A percentile compares a stretch with the other conserved stretches of the same genome.
These are phyloP conservation scores for Lipomyces anomalus DNA, from an alignment of 805 yeast genomes.

Conservation along the genomic window DNA sequence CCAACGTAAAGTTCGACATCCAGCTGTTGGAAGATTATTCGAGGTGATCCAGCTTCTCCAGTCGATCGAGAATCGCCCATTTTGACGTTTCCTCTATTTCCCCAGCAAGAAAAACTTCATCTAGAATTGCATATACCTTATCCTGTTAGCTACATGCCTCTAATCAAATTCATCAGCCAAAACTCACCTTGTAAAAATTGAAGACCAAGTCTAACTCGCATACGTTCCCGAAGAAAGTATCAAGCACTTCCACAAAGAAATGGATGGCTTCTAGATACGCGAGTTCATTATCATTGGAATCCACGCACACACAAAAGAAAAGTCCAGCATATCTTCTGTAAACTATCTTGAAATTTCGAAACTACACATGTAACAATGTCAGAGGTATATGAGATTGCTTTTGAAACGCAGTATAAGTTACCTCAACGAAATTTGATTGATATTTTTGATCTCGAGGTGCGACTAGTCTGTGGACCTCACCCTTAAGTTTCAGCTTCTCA, in stretches of 20 bases:
- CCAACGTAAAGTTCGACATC: too few species aligned
- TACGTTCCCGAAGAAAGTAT: constrained; percentile 79
- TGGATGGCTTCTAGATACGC: constrained; percentile 79
- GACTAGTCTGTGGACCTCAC: constrained; percentile 70
- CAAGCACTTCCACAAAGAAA: constrained; percentile 80
- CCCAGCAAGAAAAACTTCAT: constrained; percentile 85
- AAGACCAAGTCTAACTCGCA: constrained; percentile 92
- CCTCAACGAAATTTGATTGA: constrained; percentile 75
- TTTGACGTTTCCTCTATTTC: constrained; percentile 85
- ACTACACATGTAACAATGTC: constrained; percentile 28
- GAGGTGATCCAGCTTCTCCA: constrained; percentile 57
- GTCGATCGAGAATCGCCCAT: constrained; percentile 55
- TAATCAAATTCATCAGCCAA: neutral
- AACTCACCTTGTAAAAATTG: constrained; percentile 64
- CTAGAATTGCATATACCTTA: constrained; percentile 63
- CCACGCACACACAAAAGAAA: constrained; percentile 80
- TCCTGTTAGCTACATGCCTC: neutral
- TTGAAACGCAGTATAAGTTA: constrained; percentile 1
- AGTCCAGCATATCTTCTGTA: constrained; percentile 90
- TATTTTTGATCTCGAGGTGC: constrained; percentile 77
- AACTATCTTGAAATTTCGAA: constrained; percentile 60
- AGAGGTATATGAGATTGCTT: constrained; percentile 24
- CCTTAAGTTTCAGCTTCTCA: constrained; percentile 45
- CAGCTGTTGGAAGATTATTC: constrained; percentile 36
- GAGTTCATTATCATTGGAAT: constrained; percentile 73